Percentiles rank a stretch among this genome's conserved stretches.
Evolutionary conservation across 495 filamentous ascomycete species (phyloP).

Genomic region (Xylaria curta): DNA sequence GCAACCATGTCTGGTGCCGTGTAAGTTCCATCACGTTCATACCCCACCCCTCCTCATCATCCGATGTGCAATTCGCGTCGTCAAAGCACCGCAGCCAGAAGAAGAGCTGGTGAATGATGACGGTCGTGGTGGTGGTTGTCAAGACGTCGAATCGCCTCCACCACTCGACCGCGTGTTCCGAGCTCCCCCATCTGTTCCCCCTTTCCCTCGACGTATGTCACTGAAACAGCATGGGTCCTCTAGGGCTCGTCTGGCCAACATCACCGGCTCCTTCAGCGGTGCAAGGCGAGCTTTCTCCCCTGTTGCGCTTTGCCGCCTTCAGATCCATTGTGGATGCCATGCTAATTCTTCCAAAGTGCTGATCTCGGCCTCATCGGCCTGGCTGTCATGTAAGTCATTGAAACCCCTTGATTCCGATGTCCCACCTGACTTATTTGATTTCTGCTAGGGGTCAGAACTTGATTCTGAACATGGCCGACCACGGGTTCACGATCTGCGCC

Average conservation of each 20-base stretch:
- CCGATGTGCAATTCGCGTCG: constrained; percentile 11
- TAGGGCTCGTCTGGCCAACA: constrained; percentile 87
- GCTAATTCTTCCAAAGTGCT: constrained; percentile 63
- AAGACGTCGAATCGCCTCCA: neutral
- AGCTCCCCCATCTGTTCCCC: constrained; percentile 11
- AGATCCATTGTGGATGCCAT: constrained; percentile 41
- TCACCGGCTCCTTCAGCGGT: constrained; percentile 68
- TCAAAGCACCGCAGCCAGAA: constrained; percentile 7
- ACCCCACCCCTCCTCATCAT: constrained; percentile 29
- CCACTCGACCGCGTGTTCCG: constrained; percentile 30
- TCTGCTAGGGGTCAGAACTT: constrained; percentile 76
- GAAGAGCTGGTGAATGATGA: neutral
- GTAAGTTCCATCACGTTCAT: constrained; percentile 54
- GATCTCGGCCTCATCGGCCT: constrained; percentile 99
- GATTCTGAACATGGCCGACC: constrained; percentile 97
- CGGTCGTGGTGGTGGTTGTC: constrained; percentile 1
- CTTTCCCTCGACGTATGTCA: constrained; percentile 45
- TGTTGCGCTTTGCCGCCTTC: constrained; percentile 31
- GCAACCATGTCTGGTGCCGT: constrained; percentile 59
- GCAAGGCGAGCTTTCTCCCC: constrained; percentile 50
- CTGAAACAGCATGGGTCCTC: constrained; percentile 62
- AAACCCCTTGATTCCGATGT: neutral
- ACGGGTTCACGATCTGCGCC: constrained; percentile 93
- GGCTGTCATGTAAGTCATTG: constrained; percentile 82
- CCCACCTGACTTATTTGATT: constrained; percentile 14